Base-by-base conservation (phyloP, 2,329 filamentous ascomycete genomes). In the Cyclaneusma minus region DNA sequence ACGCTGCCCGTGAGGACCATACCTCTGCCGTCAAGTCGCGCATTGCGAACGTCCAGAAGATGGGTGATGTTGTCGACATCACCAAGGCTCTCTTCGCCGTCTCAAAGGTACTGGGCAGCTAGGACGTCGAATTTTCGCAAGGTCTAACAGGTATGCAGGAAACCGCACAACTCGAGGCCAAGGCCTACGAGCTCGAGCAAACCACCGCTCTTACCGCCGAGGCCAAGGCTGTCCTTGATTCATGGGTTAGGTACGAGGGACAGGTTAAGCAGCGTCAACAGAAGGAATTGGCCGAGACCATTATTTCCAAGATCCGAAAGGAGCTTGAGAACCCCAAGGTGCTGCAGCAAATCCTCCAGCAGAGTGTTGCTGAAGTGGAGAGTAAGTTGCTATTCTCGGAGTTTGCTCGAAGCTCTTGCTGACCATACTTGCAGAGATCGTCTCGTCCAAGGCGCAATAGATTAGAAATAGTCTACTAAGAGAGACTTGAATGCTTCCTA, bases 191-290 rank as follows among this genome's bases (percentile, higher is more conserved):
- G 70, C 74, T 95, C 43, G 84, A 95, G 71, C 89, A 98, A 64
- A 77, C 76, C 64, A 94, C 87, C 35, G 80, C 84, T 44, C 67
- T 98, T 41, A 84, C 84, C 32, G 64, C 72, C 38, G 89, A 98
- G 69, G 87, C 87, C 50, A 98, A 94, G 77, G 50, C 68, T 35
- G 89, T 95, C 33, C 75, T 98, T 40, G 89, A 98, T 56, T 94
- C 84, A 31, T 98, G 89, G 91, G 85, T 95, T 39, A 80, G 89
- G 54, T 98, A 98, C 60, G 89, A 98, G 67, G 65, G 80, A 47
- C 89, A 95, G 68, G 85, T 98, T 51, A 98, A 95, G 80, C 79
- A 87, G 66, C 79, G 89, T 56, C 84, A 98, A 68, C 89, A 98
- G 71, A 77, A 69, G 60, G 89, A 98, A 69, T 73, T 98, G 41